Evolutionary conservation across 1,284 basidiomycete species (phyloP).

Genomic region (Cryptococcus wingfieldii): DNA sequence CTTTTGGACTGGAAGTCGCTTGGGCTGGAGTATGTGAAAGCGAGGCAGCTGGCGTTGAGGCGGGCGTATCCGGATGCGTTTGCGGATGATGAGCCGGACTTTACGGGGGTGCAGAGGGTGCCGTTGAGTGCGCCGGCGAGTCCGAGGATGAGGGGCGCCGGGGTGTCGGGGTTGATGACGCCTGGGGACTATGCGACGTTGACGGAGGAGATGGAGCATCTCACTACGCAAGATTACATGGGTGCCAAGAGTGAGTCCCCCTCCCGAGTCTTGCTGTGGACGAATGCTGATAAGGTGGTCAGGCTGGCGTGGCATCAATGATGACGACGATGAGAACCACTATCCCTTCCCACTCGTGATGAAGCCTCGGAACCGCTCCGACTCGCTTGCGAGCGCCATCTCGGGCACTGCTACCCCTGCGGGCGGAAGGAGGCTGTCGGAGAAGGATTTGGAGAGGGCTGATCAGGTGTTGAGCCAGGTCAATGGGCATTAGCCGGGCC

Average conservation of each 20-base stretch:
- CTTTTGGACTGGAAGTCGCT: constrained; percentile 97
- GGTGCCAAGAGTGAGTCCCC: constrained; percentile 64
- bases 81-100: constrained; percentile 62
- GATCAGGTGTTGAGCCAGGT: constrained; percentile 64
- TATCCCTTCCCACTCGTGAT: constrained; percentile 89
- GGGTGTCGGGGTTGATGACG: constrained; percentile 63
- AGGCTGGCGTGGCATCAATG: constrained; percentile 49
- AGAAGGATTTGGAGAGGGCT: constrained; percentile 73
- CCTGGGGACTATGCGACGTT: constrained; percentile 84
- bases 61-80: constrained; percentile 95
- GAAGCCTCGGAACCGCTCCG: constrained; percentile 77
- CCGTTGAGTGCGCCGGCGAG: constrained; percentile 80
- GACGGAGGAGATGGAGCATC: constrained; percentile 87
- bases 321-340: constrained; percentile 80
- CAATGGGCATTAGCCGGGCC: constrained; percentile 5
- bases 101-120: constrained; percentile 61
- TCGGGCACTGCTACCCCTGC: constrained; percentile 86
- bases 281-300: background rate
- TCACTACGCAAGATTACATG: constrained; percentile 83
- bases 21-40: constrained; percentile 94
- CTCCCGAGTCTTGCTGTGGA: background rate
- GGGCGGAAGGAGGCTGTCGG: constrained; percentile 71
- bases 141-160: constrained; percentile 61
- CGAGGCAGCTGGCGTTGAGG: constrained; percentile 83
- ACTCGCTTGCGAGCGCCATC: constrained; percentile 61